Percentiles rank a stretch among this genome's conserved stretches.
Evolutionary conservation across 495 filamentous ascomycete species (phyloP).

Genomic region (Neurospora africana): DNA sequence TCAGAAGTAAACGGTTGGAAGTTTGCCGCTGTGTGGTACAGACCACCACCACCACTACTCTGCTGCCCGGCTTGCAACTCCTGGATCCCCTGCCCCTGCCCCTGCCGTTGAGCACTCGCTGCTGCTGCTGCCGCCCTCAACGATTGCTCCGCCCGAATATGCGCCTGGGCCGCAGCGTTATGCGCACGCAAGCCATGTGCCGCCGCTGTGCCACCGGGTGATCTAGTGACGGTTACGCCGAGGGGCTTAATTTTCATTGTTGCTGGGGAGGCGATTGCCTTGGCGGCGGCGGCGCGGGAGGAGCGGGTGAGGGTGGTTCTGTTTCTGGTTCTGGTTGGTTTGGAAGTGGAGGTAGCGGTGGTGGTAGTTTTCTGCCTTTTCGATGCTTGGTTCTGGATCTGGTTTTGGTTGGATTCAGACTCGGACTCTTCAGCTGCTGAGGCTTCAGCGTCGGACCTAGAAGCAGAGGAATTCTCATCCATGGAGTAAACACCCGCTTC

Average conservation of each 20-base stretch:
- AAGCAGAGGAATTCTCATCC: not conserved
- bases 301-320: not conserved
- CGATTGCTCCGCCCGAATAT: not conserved
- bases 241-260: not conserved
- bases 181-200: not conserved
- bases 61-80: not conserved
- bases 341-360: not conserved
- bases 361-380: not conserved
- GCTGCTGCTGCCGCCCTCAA: not conserved
- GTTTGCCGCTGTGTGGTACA: conserved; percentile 2
- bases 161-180: not conserved
- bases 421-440: not conserved
- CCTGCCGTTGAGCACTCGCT: not conserved
- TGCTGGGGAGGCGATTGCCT: not conserved
- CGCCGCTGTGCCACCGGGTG: not conserved
- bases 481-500: not conserved
- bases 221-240: not conserved
- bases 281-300: not conserved
- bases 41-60: not conserved
- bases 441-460: not conserved
- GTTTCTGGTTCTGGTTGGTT: not conserved
- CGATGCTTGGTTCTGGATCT: too few species aligned
- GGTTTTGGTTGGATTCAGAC: not conserved
- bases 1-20: not conserved
- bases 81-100: not conserved